These are phyloP conservation scores for Fusarium sp. DNA, from an alignment of 2,329 filamentous ascomycete genomes.

Conservation along the genomic window DNA sequence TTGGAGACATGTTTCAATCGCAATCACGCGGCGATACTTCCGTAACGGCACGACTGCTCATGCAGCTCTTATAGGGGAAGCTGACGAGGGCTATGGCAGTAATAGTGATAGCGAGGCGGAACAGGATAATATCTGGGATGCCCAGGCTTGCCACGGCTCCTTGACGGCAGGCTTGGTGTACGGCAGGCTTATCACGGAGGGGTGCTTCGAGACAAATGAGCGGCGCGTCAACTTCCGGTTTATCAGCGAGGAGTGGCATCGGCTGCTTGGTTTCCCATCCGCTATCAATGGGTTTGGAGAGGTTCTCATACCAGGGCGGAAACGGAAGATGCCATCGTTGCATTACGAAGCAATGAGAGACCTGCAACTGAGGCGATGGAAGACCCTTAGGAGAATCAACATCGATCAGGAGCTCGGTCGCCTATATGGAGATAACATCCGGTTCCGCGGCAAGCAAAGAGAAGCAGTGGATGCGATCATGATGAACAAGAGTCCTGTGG, in stretches of 20 bases:
- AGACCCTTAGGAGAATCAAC: background rate
- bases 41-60: background rate
- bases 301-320: background rate
- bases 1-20: background rate
- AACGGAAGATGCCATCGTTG: background rate
- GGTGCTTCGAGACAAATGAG: background rate
- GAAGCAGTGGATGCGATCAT: background rate
- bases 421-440: background rate
- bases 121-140: background rate
- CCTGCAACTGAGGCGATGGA: background rate
- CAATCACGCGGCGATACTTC: background rate
- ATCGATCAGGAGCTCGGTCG: background rate
- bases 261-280: background rate
- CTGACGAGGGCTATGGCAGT: background rate
- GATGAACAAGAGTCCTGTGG: background rate
- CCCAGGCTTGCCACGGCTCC: background rate
- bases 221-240: background rate
- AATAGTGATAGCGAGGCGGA: background rate
- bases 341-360: background rate
- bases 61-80: background rate
- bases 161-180: background rate
- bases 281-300: background rate
- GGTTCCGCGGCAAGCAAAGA: background rate
- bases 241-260: background rate
- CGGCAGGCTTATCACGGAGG: background rate